Evolutionary conservation across 768 basidiomycete genomes (phyloP).

Genomic region (Vararia minispora): DNA sequence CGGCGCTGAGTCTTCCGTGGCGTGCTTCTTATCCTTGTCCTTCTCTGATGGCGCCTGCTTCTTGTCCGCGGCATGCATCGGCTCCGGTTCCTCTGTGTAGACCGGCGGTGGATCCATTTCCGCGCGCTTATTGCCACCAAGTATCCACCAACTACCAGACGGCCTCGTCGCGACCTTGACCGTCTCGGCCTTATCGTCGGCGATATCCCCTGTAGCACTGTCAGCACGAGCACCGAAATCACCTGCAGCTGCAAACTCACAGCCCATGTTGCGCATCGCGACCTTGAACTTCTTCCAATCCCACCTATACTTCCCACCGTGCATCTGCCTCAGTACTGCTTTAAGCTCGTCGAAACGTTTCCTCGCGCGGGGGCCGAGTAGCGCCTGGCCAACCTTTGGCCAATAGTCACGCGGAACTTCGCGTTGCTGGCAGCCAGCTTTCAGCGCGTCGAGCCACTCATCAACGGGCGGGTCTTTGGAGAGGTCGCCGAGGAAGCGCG

Average conservation of each 20-base stretch:
- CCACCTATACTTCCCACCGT: conserved; percentile 73
- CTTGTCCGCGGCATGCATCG: not conserved
- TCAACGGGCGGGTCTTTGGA: conserved; percentile 62
- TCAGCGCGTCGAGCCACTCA: conserved; percentile 65
- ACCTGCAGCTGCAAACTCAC: conserved; percentile 31
- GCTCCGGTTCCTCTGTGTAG: conserved; percentile 20
- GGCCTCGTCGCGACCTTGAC: conserved; percentile 47
- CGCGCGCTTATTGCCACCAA: conserved; percentile 34
- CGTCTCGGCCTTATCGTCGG: conserved; percentile 43
- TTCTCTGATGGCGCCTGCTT: conserved; percentile 3
- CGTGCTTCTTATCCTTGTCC: conserved; percentile 10
- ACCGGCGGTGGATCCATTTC: too few relatives aligned
- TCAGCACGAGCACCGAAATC: not conserved
- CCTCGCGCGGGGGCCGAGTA: conserved; percentile 61
- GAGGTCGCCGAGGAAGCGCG: conserved; percentile 53
- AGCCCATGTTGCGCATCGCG: conserved; percentile 74
- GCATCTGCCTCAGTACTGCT: conserved; percentile 59
- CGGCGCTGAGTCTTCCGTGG: conserved; percentile 2
- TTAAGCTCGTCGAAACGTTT: conserved; percentile 61
- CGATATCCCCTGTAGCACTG: conserved; percentile 49
- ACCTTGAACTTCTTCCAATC: conserved; percentile 76
- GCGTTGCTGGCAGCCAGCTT: conserved; percentile 56
- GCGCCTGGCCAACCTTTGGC: conserved; percentile 74
- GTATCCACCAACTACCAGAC: conserved; percentile 42
- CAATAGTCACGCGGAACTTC: conserved; percentile 72